Conservation (phyloP, 176 grass and related monocot species). For the Bromus sterilis region DNA sequence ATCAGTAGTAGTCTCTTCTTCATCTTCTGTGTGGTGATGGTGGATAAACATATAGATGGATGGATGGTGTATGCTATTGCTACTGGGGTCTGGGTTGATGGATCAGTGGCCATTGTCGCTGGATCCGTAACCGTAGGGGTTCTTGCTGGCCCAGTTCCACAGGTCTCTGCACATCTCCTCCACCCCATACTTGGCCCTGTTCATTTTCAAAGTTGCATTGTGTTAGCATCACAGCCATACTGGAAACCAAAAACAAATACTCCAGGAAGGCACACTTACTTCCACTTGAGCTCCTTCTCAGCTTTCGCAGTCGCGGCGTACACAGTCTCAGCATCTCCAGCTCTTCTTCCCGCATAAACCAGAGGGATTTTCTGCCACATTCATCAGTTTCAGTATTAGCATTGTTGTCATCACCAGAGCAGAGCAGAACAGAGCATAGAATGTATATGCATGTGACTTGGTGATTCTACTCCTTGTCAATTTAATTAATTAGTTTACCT, state of each 20-base stretch:
- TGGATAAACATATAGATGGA: neutral
- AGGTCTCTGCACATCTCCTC: slow-evolving; percentile 96
- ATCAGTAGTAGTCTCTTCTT: neutral
- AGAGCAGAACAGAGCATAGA: neutral
- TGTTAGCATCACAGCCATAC: neutral
- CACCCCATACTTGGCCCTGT: slow-evolving; percentile 72
- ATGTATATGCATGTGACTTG: neutral
- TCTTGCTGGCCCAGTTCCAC: slow-evolving; percentile 97
- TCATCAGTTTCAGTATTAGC: neutral
- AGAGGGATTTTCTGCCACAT: slow-evolving; percentile 60
- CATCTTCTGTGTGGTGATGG: neutral
- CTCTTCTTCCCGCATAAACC: slow-evolving; percentile 54
- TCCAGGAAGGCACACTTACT: slow-evolving; percentile 23
- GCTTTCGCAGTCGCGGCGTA: slow-evolving; percentile 67
- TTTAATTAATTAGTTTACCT: slow-evolving; percentile 15
- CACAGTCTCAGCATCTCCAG: slow-evolving; percentile 69
- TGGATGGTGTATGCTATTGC: neutral
- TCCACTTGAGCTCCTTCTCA: slow-evolving; percentile 81
- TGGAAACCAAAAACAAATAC: neutral
- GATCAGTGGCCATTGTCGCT: slow-evolving; percentile 12
- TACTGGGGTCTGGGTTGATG: neutral
- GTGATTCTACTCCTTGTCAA: neutral
- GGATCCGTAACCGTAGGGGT: slow-evolving; percentile 72
- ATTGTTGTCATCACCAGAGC: too few relatives aligned
- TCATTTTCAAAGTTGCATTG: neutral